Base-by-base conservation (phyloP, 192 early-diverging fungal genomes). In the Coemansia sp. region DNA sequence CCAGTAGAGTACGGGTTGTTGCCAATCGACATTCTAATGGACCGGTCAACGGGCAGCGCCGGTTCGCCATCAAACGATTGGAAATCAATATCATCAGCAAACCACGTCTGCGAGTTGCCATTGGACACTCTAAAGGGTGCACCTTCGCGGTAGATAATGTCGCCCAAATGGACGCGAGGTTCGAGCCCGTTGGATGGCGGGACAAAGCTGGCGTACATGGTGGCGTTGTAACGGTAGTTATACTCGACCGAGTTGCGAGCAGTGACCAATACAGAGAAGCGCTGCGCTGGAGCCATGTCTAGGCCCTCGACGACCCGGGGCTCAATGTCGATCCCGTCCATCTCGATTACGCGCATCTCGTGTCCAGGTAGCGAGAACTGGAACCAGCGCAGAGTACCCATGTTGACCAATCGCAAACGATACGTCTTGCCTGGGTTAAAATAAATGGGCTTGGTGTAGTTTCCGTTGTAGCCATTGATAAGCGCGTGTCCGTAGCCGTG, bases 321-420 rank as follows among this genome's bases (percentile, higher is more conserved):
- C 53, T 88, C 64, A 5, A 84, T 84, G 61, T 90, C 81, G 44
- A 84, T 83, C 45, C 92, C 92, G 44, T 94, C 92, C 41, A 87
- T 83, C 77, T 96, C 94, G 70, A 96, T 90, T 14, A 96, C 84
- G 33, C 80, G 70, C 75, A 96, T 78, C 9, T 81, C 74, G 76
- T 94, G 94, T 27, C 88, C 89, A 63, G 90, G 90, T 61, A 96
- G 86, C 60, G 74, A 80, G 59, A 96, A 83, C 68, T 86, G 73
- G 83, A 89, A 94, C 68, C 84, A 87, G 14, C 84, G 75, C 54
- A 90, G 73, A 6, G 88, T 83, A n/a, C 84, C 84, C 81, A 90
- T 92, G 74, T 89, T 91, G 69, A 94, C 85, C 62, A 96, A 40
- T 17, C 92, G 91, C 66, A 96, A 74, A 59, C 92, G 88, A 73